Evolutionary conservation across 495 filamentous ascomycete species (phyloP).

Genomic region (Penicillium crystallinum): DNA sequence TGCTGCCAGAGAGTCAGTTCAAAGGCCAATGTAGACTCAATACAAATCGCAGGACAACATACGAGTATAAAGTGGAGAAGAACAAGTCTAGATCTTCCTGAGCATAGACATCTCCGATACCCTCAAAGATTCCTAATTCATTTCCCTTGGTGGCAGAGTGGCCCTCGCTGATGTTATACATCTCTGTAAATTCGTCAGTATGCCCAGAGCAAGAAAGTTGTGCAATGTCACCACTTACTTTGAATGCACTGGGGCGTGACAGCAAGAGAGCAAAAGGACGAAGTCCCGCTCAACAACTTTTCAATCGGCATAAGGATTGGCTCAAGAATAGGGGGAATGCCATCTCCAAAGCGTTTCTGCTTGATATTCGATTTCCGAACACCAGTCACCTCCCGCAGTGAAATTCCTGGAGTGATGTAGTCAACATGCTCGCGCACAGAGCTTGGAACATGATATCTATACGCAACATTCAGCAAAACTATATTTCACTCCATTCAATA

Average conservation of each 20-base stretch:
- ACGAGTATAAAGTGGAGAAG: constrained; percentile 39
- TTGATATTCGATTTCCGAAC: background rate
- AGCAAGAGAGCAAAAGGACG: constrained; percentile 20
- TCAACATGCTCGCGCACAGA: constrained; percentile 49
- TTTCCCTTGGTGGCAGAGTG: constrained; percentile 32
- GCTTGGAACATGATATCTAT: constrained; percentile 47
- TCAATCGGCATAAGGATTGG: constrained; percentile 33
- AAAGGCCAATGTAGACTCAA: background rate
- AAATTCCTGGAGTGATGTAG: constrained; percentile 50
- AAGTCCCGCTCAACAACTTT: constrained; percentile 9
- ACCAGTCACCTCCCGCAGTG: constrained; percentile 22
- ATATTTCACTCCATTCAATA: background rate
- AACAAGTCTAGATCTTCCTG: constrained; percentile 57
- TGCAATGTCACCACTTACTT: constrained; percentile 3
- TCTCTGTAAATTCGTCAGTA: constrained; percentile 15
- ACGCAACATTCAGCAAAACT: constrained; percentile 1
- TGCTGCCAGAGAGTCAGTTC: constrained; percentile 6
- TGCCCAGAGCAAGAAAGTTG: background rate
- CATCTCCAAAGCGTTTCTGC: constrained; percentile 13
- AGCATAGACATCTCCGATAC: constrained; percentile 38
- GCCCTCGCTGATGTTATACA: constrained; percentile 42
- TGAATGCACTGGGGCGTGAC: constrained; percentile 33
- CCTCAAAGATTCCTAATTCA: constrained; percentile 43
- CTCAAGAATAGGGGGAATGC: constrained; percentile 19
- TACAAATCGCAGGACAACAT: background rate